Evolutionary conservation across 1,139 yeast species (phyloP), one percentile per base, ranked within the genome.

Genomic region (Scheffersomyces insectosa): DNA sequence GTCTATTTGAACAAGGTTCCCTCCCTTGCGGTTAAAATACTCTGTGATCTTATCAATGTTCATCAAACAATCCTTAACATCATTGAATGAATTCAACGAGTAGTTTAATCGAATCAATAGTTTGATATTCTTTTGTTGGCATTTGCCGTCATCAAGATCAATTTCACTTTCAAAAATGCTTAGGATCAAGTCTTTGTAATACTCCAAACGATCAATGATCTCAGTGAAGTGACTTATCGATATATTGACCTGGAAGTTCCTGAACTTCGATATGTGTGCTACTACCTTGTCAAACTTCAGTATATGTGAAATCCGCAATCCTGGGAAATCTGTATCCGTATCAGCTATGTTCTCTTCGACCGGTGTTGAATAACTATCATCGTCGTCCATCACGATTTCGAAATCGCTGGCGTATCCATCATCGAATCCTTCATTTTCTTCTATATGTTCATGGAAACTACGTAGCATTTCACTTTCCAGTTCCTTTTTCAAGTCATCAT

Each of bases 1-100:
- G 15, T 42, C 43, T n/a, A 42, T 42, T 35, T 37, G 28, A 13
- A 42, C 43, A 15, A 30, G 28, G 14, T 42, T 40, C 25, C n/a
- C 16, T n/a, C 38, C 16, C 28, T 23, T 28, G 5, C 27, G 12
- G 32, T 41, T 37, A 32, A 42, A 42, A 25, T 35, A 40, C 14
- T 35, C 34, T 13, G 43, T 33, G 5, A 40, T 38, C 16, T 16
- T 32, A 25, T 45, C 38, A 4, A 45, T 39, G 25, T 42, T 42
- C 37, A 42, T 45, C 14, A 42, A 38, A 36, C 48, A 45, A 32
- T 45, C 48, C 41, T 42, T 42, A 13, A 45, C 38, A 16, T 39
- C 44, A 31, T 40, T 29, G 27, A 42, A 45, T 8, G 44, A 30
- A 31, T 40, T 38, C 15, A 38, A 31, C 8, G 42, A 40, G 32